phyloP scores from a whole-genome alignment of 2,329 filamentous ascomycete genomes.

The Aspergillus eucalypticola region DNA sequence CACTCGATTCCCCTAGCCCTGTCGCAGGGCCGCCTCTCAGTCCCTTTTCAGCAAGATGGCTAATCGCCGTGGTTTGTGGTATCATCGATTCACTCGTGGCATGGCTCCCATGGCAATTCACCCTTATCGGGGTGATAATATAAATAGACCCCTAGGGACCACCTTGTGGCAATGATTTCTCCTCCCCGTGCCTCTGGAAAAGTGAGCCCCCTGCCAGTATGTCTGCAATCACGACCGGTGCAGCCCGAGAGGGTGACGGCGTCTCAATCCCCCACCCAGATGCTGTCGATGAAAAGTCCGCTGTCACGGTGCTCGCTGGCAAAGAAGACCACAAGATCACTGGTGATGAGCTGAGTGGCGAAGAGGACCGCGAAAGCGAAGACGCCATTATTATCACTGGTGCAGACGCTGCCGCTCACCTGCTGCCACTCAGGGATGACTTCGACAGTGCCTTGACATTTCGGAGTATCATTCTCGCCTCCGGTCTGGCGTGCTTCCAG shows the following conservation, averaged over 20 bases:
- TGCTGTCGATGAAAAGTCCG: neutral
- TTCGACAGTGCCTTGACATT: conserved; percentile 55
- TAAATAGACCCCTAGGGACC: neutral
- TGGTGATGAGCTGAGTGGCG: neutral
- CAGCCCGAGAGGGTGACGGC: neutral
- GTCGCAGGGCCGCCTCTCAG: neutral
- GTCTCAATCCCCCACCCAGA: neutral
- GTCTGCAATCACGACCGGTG: neutral
- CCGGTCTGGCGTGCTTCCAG: conserved; percentile 54
- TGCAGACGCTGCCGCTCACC: conserved; percentile 51
- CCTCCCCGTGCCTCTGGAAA: neutral
- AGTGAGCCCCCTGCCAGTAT: neutral
- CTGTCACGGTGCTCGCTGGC: neutral
- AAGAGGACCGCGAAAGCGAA: neutral
- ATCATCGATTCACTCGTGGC: neutral
- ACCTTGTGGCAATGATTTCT: neutral
- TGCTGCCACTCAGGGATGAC: conserved; percentile 57
- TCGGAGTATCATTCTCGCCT: conserved; percentile 54
- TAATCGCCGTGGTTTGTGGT: neutral
- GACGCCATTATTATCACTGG: conserved; percentile 53
- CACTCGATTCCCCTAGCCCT: neutral
- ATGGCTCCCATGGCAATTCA: neutral
- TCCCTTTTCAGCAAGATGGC: neutral
- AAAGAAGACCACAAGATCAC: neutral
- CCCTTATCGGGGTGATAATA: neutral